Evolutionary conservation across 345 rosid genomes (phyloP).

Genomic region (Eucalyptus albens): DNA sequence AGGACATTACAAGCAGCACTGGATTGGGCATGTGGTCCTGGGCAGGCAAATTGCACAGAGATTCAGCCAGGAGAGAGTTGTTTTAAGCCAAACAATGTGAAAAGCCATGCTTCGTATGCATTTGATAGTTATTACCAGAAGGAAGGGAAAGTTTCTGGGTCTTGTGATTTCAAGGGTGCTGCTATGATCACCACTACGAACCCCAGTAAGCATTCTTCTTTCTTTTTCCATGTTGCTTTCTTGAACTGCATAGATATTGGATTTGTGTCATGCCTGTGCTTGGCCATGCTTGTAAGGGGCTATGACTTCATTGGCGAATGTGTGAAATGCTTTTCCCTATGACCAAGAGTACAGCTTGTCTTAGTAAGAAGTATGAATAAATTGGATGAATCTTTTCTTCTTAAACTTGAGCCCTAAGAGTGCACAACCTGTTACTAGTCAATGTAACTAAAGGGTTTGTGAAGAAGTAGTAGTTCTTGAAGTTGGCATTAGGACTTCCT

Average conservation of each 20-base stretch:
- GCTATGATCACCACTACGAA: conserved; percentile 84
- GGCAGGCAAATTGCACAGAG: conserved; percentile 81
- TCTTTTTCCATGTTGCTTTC: not conserved
- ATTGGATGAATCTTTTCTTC: not conserved
- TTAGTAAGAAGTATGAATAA: not conserved
- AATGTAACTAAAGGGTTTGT: not conserved
- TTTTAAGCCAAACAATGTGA: conserved; percentile 76
- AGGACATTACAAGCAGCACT: conserved; percentile 82
- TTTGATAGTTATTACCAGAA: conserved; percentile 89
- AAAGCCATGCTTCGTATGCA: conserved; percentile 75
- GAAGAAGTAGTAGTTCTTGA: not conserved
- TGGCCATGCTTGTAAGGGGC: not conserved
- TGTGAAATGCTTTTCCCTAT: not conserved
- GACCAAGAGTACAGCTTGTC: not conserved
- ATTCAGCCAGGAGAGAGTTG: conserved; percentile 89
- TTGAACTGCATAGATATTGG: not conserved
- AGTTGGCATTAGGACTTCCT: not conserved
- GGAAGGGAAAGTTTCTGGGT: conserved; percentile 48
- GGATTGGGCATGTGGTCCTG: conserved; percentile 99
- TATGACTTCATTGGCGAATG: not conserved
- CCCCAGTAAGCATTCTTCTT: conserved; percentile 45
- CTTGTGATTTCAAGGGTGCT: conserved; percentile 88
- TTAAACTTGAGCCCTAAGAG: not conserved
- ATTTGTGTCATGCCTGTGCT: not conserved
- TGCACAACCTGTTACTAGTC: not conserved